Evolutionary conservation across 306 rosid species (phyloP), one percentile per base, ranked within the genome.

Genomic region (Adenanthera pavonina): DNA sequence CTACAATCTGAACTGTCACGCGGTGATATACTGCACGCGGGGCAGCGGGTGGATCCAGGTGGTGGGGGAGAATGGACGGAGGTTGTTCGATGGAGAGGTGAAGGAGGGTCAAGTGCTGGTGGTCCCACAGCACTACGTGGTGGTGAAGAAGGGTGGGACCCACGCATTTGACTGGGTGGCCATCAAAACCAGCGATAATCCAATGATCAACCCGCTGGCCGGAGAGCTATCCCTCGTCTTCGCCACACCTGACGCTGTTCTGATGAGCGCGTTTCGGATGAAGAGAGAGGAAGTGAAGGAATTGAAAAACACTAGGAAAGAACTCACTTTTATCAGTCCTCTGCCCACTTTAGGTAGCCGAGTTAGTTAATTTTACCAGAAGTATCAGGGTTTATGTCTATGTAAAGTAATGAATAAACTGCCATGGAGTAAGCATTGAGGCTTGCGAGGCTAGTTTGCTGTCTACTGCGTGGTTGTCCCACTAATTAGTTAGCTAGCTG

Each of bases 121-220:
- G 15, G 44, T 71, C 8, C 59, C 60, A 10, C 57, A 48, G 16
- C 59, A 71, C 59, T 48, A 47, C 10, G 41, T 71, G 19, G 60
- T 48, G 20, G 75, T 71, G 59, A 70, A 71, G 10, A 71, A 47
- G 43, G 20, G 59, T 0, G 75, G 60, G 59, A 4, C 25, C 16
- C 25, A 71, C 15, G 59, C 40, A 14, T 71, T 47, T 71, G 75
- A 48, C 11, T 71, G 59, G 60, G 75, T 71, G 2, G 75, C 59
- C 52, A 71, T 47, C 41, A 48, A 71, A 33, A 71, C 59, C 43
- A 48, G 43, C 34, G 60, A 71, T 48, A 71, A 48, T 43, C 75
- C 25, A 0, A 71, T 71, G 41, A 71, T 47, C 35, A 71, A 46
- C 43, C 20, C 75, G 6, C 75, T 71, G 6, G 41, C 44, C 12